Conservation (phyloP, 192 early-diverging fungal species). For the Coemansia sp. region DNA sequence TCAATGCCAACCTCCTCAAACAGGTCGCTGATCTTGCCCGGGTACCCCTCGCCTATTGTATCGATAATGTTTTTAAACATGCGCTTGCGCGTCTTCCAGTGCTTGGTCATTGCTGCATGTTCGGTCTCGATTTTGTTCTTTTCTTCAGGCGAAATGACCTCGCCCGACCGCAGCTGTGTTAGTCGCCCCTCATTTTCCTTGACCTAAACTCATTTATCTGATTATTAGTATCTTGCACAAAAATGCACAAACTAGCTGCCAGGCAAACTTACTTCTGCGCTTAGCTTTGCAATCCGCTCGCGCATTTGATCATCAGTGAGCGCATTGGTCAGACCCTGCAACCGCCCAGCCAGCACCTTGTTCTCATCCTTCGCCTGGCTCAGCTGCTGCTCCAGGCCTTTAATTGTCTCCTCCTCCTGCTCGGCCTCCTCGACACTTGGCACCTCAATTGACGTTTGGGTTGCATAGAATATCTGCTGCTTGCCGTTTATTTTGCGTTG, state of each 20-base stretch:
- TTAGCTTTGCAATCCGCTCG: slow-evolving; percentile 40
- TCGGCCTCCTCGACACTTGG: slow-evolving; percentile 47
- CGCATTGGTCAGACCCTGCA: slow-evolving; percentile 32
- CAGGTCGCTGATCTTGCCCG: slow-evolving; percentile 54
- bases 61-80: slow-evolving; percentile 60
- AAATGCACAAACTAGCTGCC: background rate
- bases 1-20: slow-evolving; percentile 61
- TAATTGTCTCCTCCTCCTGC: slow-evolving; percentile 42
- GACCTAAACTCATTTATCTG: slow-evolving; percentile 6
- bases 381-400: slow-evolving; percentile 25
- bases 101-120: slow-evolving; percentile 46
- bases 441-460: slow-evolving; percentile 29
- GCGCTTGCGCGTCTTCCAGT: slow-evolving; percentile 59
- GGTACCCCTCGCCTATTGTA: slow-evolving; percentile 56
- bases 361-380: slow-evolving; percentile 31
- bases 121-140: slow-evolving; percentile 33
- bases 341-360: slow-evolving; percentile 16
- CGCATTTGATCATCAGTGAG: slow-evolving; percentile 49
- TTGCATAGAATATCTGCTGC: slow-evolving; percentile 48
- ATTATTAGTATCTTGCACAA: no score
- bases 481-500: slow-evolving; percentile 46
- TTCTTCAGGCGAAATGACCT: slow-evolving; percentile 48
- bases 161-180: slow-evolving; percentile 35
- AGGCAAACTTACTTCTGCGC: slow-evolving; percentile 18
- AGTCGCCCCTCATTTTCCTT: slow-evolving; percentile 38